phyloP scores from a whole-genome alignment of 495 filamentous ascomycete genomes.

The Annulohypoxylon nitens region DNA sequence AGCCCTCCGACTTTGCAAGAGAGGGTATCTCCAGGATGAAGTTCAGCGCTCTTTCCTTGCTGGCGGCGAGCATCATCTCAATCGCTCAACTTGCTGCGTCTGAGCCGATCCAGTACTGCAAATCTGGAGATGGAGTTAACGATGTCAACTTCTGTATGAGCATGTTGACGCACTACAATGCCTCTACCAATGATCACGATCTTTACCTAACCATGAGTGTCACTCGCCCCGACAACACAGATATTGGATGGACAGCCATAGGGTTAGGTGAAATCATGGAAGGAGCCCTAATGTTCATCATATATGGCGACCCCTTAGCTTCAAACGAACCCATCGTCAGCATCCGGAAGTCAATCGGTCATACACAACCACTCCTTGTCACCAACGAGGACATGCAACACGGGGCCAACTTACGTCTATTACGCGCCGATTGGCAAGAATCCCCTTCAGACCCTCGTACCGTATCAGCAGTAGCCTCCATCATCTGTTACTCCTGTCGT shows the following conservation, averaged over 20 bases:
- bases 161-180: constrained; percentile 18
- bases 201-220: constrained; percentile 15
- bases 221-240: background rate
- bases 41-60: constrained; percentile 1
- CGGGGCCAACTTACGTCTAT: constrained; percentile 1
- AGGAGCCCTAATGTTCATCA: constrained; percentile 21
- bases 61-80: background rate
- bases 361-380: constrained; percentile 9
- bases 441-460: constrained; percentile 3
- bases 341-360: constrained; percentile 24
- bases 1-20: background rate
- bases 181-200: constrained; percentile 10
- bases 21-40: constrained; percentile 6
- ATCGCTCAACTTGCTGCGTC: background rate
- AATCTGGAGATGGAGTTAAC: background rate
- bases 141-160: constrained; percentile 20
- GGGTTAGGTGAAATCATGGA: constrained; percentile 22
- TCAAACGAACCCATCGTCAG: constrained; percentile 15
- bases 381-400: constrained; percentile 13
- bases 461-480: constrained; percentile 2
- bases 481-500: constrained; percentile 22
- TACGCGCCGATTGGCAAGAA: constrained; percentile 14
- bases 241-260: constrained; percentile 13
- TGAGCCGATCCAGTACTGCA: constrained; percentile 24
- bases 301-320: constrained; percentile 13